Base-by-base conservation (phyloP, 345 rosid species). In the Orychophragmus violaceus region DNA sequence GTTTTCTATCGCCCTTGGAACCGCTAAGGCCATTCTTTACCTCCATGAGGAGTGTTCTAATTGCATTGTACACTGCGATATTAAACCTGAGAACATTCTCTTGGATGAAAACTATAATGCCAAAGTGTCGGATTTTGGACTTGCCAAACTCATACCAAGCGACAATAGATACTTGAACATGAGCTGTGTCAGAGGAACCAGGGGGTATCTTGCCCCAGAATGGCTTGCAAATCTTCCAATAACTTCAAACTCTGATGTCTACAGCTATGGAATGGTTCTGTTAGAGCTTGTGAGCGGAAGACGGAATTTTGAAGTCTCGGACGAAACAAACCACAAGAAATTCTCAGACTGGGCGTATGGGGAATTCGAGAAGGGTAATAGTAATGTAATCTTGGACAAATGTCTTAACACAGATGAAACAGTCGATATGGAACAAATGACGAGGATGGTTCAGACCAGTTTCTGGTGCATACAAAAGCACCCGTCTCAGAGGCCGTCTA, bases 41-140 rank as follows among this genome's bases (percentile, higher is more conserved):
- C 88, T 85, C 25, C 91, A 85, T 14, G 88, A 85, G 74, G 91
- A 82, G 64, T 85, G 88, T 27, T 60, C 76, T 46, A 80, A 80
- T 28, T 71, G 81, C 68, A 78, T 79, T 32, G 69, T 82, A 44
- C 87, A 82, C 22, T 77, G 81, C 29, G 82, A 82, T 55, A 79
- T 84, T 59, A 84, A 80, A 73, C 89, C 86, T 0, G 84, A 84
- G 62, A 84, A 82, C 76, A 84, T 84, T 37, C 89, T 84, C 58
- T 50, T 84, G 74, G 89, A 77, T 52, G 83, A 78, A 41, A 76
- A 73, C 53, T 77, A 71, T 79, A 70, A 54, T 35, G 78, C 84
- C 39, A 84, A 80, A 72, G 80, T 84, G 13, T 80, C 86, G 0
- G 89, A 84, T 75, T 84, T 84, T 45, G 86, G 89, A 53, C 78